A percentile compares a stretch with the other conserved stretches of the same genome.
Conservation (phyloP, 2,329 filamentous ascomycete genomes). For the Orbilia blumenaviensis region DNA sequence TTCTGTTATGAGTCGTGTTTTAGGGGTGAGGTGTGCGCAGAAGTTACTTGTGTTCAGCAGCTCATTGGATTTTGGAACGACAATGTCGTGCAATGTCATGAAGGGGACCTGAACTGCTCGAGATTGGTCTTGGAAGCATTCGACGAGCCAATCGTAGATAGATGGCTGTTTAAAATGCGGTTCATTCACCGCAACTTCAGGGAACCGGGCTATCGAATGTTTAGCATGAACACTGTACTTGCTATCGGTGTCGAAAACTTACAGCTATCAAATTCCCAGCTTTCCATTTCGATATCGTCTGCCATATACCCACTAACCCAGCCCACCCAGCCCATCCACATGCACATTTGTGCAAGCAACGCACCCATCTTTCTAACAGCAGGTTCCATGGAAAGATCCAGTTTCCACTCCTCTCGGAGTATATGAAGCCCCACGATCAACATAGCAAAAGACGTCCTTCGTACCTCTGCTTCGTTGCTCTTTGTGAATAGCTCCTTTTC, state of each 20-base stretch:
- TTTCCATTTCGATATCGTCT: slow-evolving; percentile 68
- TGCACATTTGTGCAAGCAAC: slow-evolving; percentile 79
- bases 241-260: slow-evolving; percentile 43
- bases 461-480: slow-evolving; percentile 64
- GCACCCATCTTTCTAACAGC: slow-evolving; percentile 70
- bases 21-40: slow-evolving; percentile 66
- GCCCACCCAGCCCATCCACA: slow-evolving; percentile 79
- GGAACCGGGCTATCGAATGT: slow-evolving; percentile 60
- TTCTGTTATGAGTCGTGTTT: slow-evolving; percentile 74
- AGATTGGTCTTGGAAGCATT: slow-evolving; percentile 59
- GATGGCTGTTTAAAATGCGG: slow-evolving; percentile 69
- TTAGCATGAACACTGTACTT: neutral
- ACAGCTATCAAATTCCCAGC: slow-evolving; percentile 69
- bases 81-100: slow-evolving; percentile 65
- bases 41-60: slow-evolving; percentile 61
- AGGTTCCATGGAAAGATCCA: slow-evolving; percentile 71
- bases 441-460: slow-evolving; percentile 72
- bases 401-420: slow-evolving; percentile 86
- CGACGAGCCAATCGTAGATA: slow-evolving; percentile 68
- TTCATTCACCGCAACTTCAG: slow-evolving; percentile 62
- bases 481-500: slow-evolving; percentile 74
- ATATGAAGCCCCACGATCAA: slow-evolving; percentile 81
- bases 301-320: slow-evolving; percentile 72
- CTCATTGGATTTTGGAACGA: slow-evolving; percentile 59
- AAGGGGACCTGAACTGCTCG: slow-evolving; percentile 61